phyloP scores from a whole-genome alignment of 768 basidiomycete genomes.

The Porphyrellus cyaneotinctus region DNA sequence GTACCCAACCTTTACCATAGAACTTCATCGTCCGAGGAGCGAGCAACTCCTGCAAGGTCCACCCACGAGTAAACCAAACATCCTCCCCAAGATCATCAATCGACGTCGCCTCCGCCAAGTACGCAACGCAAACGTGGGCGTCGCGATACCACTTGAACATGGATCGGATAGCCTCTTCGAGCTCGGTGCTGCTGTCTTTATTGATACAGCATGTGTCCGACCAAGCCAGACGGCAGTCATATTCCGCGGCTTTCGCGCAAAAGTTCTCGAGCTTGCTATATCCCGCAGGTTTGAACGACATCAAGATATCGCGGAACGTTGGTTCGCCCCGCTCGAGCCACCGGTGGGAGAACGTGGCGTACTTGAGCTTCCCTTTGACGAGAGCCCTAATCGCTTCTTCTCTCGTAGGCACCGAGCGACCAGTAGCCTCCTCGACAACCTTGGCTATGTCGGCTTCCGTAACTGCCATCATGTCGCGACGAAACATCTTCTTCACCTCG shows the following conservation, averaged over 20 bases:
- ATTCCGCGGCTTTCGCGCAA: slow-evolving; percentile 26
- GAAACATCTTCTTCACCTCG: slow-evolving; percentile 31
- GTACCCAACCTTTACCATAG: slow-evolving; percentile 25
- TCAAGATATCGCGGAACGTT: slow-evolving; percentile 27
- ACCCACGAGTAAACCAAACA: slow-evolving; percentile 32
- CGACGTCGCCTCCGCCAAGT: slow-evolving; percentile 29
- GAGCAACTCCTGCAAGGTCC: slow-evolving; percentile 30
- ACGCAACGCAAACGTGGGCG: slow-evolving; percentile 30
- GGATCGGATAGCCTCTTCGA: slow-evolving; percentile 33
- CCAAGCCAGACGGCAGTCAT: slow-evolving; percentile 30
- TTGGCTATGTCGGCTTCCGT: slow-evolving; percentile 25
- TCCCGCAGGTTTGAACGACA: slow-evolving; percentile 27
- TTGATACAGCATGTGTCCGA: slow-evolving; percentile 36
- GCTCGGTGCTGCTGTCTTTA: slow-evolving; percentile 33
- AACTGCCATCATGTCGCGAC: slow-evolving; percentile 21
- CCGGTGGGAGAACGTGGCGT: slow-evolving; percentile 28
- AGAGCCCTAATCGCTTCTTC: slow-evolving; percentile 26
- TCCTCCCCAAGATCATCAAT: slow-evolving; percentile 25
- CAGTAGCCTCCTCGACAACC: slow-evolving; percentile 14
- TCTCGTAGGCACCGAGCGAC: slow-evolving; percentile 25
- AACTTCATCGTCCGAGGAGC: slow-evolving; percentile 31
- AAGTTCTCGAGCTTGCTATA: slow-evolving; percentile 26
- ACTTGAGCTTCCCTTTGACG: slow-evolving; percentile 23
- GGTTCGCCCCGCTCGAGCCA: slow-evolving; percentile 32
- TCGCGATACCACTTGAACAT: slow-evolving; percentile 34